These are phyloP conservation scores for Boletellus sp. DNA, from an alignment of 768 basidiomycete genomes.

Conservation along the genomic window DNA sequence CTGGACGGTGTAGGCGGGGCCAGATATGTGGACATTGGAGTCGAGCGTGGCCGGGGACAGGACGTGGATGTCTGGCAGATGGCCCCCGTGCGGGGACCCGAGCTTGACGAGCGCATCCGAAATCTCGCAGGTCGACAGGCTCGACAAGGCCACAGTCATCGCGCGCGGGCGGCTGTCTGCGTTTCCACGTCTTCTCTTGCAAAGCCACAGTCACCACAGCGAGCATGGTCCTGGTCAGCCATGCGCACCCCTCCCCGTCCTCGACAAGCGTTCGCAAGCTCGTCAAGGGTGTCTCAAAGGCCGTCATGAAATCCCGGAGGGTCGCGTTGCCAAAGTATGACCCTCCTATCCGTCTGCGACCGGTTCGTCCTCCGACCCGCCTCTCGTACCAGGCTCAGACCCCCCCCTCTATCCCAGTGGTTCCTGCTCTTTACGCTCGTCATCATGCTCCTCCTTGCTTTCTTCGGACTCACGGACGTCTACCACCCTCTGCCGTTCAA, in stretches of 20 bases:
- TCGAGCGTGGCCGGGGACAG: conserved; percentile 32
- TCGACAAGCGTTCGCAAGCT: conserved; percentile 32
- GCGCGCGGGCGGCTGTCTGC: background rate
- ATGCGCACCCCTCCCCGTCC: conserved; percentile 6
- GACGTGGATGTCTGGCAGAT: conserved; percentile 73
- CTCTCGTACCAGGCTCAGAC: conserved; percentile 8
- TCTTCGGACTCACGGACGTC: conserved; percentile 76
- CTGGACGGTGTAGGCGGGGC: conserved; percentile 83
- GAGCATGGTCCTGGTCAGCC: conserved; percentile 13
- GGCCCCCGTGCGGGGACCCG: conserved; percentile 64
- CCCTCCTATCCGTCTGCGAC: conserved; percentile 67
- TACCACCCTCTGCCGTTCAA: conserved; percentile 63
- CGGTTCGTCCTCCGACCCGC: conserved; percentile 39
- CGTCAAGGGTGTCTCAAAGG: conserved; percentile 45
- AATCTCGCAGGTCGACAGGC: conserved; percentile 76
- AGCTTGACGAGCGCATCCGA: conserved; percentile 89
- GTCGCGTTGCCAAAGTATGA: conserved; percentile 63
- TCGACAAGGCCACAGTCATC: conserved; percentile 18
- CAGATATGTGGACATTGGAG: conserved; percentile 51
- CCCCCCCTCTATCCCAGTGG: conserved; percentile 49
- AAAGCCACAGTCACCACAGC: background rate
- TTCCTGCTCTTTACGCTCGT: conserved; percentile 69
- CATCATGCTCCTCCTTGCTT: conserved; percentile 66
- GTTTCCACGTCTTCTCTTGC: conserved; percentile 1
- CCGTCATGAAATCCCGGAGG: conserved; percentile 69